Conservation (phyloP, 192 early-diverging fungal species). For the Umbelopsis ramanniana region DNA sequence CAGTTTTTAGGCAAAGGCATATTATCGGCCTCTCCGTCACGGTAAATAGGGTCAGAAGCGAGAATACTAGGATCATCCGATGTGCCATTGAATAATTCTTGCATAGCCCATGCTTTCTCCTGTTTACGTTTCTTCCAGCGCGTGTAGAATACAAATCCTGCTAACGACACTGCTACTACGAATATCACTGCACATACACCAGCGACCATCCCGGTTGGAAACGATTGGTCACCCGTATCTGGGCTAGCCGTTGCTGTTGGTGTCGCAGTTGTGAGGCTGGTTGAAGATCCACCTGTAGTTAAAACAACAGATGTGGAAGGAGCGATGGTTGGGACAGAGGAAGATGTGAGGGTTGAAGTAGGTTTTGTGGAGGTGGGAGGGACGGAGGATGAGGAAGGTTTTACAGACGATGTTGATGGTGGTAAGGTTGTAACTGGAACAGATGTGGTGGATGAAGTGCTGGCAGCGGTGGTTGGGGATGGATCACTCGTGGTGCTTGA, state of each 20-base stretch:
- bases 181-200: constrained; percentile 9
- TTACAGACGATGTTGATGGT: background rate
- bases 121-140: constrained; percentile 2
- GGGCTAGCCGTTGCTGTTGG: background rate
- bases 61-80: background rate
- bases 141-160: constrained; percentile 5
- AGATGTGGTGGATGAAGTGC: background rate
- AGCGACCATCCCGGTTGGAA: background rate
- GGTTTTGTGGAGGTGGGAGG: background rate
- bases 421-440: background rate
- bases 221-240: background rate
- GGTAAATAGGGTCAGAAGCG: background rate
- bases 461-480: too few relatives aligned
- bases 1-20: constrained; percentile 12
- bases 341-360: background rate
- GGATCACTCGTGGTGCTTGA: background rate
- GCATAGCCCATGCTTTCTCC: constrained; percentile 6
- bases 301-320: constrained; percentile 1
- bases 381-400: background rate
- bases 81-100: constrained; percentile 5
- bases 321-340: background rate
- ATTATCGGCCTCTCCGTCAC: constrained; percentile 5
- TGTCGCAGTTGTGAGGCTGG: background rate
- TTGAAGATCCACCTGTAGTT: background rate
- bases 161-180: background rate